These are phyloP conservation scores for Protomyces macrosporus DNA, from an alignment of 1,139 yeast species.

Conservation along the genomic window DNA sequence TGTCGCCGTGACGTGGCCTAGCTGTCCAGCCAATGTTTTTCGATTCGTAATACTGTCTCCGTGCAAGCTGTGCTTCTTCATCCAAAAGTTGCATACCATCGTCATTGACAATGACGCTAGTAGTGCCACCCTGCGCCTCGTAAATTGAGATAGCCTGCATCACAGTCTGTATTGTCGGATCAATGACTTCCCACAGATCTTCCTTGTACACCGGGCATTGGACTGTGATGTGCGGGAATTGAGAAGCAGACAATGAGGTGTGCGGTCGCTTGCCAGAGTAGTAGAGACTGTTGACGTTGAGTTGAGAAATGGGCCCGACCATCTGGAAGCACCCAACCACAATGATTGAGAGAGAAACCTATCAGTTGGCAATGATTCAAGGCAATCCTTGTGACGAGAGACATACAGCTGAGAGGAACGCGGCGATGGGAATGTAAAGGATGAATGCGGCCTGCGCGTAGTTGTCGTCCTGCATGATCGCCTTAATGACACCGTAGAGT, in stretches of 20 bases:
- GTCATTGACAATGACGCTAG: constrained; percentile 28
- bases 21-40: constrained; percentile 29
- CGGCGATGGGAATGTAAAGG: constrained; percentile 28
- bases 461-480: constrained; percentile 14
- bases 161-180: constrained; percentile 28
- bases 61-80: not conserved
- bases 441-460: constrained; percentile 19
- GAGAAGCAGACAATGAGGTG: not conserved
- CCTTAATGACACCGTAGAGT: not conserved
- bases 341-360: constrained; percentile 26
- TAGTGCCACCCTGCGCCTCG: constrained; percentile 29
- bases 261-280: constrained; percentile 27
- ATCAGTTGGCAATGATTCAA: constrained; percentile 28
- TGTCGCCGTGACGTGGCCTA: constrained; percentile 29
- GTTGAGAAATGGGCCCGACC: constrained; percentile 30
- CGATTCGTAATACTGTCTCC: constrained; percentile 26
- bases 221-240: constrained; percentile 30
- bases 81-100: constrained; percentile 28
- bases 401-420: constrained; percentile 28
- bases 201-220: constrained; percentile 30
- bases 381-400: constrained; percentile 20
- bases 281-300: constrained; percentile 27
- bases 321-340: constrained; percentile 25
- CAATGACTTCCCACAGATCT: constrained; percentile 28
- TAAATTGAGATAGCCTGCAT: constrained; percentile 25